Evolutionary conservation across 257 asterid genomes (phyloP), one percentile per base, ranked within the genome.

Genomic region (Echium plantagineum): DNA sequence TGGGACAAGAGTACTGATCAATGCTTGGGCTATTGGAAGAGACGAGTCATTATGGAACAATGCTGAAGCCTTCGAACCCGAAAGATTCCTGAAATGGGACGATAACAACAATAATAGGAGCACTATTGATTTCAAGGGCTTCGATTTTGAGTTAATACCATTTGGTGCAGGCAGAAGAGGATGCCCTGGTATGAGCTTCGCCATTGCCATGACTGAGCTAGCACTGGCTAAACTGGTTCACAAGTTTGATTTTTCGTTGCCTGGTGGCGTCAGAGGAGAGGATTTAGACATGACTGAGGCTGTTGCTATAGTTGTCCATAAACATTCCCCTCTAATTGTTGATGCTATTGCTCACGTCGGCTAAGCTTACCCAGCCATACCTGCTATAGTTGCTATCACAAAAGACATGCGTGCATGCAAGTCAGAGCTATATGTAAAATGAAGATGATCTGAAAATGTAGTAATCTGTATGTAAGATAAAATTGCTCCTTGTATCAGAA

Each of bases 161-260:
- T 81, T 81, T 32, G 87, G 88, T 9, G 66, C 85, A 7, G 88
- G 88, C 0, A 26, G 80, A 28, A 76, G 81, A 53, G 71, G 62
- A 0, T 81, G 87, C 31, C 83, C 79, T 0, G 76, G 81, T 21
- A 67, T 70, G 7, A n/a, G 69, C 0, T 72, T 66, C 24, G 68
- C 76, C 7, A 47, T 73, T 30, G 66, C 64, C 4, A 52, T 21
- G 3, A 60, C 61, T 57, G 79, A 70, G 66, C 58, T 69, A 6
- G 62, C 69, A 53, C 4, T 81, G 13, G 88, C 83, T 9, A 74
- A 69, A 49, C 30, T 79, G 21, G 55, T 82, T 42, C 67, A 65
- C 7, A 75, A 72, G 52, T 77, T 74, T 64, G 66, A 81, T 18
- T 76, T 78, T 76, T 22, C 59, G 59, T 65, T 80, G 60, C 72